Evolutionary conservation across 768 basidiomycete species (phyloP), one percentile per base, ranked within the genome.

Genomic region (Phlebiopsis gigantea): DNA sequence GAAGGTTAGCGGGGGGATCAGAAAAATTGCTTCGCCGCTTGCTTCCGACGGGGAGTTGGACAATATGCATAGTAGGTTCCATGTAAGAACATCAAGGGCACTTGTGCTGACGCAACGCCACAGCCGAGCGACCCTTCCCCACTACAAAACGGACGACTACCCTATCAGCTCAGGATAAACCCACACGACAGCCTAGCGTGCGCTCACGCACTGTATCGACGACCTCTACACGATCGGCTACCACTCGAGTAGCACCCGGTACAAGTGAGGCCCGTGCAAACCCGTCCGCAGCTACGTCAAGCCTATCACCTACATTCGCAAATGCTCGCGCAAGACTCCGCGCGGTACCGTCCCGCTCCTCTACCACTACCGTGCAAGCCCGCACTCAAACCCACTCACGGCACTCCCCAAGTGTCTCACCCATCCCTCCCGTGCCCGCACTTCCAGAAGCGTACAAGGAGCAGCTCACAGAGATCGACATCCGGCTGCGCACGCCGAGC

Each of bases 401-500:
- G 26, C 28, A 44, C 47, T 22, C 21, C 39, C 24, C 6, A 17
- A n/a, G 17, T 46, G 25, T 41, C 4, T 50, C 47, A 10, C 58
- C 51, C 17, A 28, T 34, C 14, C 54, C 58, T 9, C 47, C 54
- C 15, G 50, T 53, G 2, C 42, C 54, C 5, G 24, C 54, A 19
- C 46, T 55, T 1, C 58, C 53, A 6, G 41, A 14, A 6, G 53
- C 53, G 2, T 59, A 55, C 29, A 24, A 34, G 24, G 58, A 59
- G 4, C 55, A 51, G 15, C 30, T 60, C 30, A 60, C 58, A 3
- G 28, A 24, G 8, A 55, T 60, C 29, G 46, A 51, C 26, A 30
- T 57, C 17, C 28, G 24, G 39, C 31, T 29, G 30, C 56, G 63
- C 26, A 67, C 63, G 15, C 62, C 66, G 10, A 67, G 66, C 42